Base-by-base conservation (phyloP, 1,284 basidiomycete species). In the Boletus sp. region DNA sequence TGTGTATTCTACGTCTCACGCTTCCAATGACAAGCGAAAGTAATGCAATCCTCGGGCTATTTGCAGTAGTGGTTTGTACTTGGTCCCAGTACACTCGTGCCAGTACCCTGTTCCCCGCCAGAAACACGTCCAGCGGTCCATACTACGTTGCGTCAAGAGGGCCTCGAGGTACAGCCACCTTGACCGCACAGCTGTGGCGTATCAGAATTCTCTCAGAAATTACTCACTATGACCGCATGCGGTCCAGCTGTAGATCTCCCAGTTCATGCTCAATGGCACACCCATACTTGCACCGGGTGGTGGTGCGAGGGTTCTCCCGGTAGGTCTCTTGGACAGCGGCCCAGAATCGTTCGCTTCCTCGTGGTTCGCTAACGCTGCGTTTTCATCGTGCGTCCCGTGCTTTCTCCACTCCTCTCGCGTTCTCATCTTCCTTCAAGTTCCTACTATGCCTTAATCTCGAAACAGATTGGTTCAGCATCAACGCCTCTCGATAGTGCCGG, bases 281-380 rank as follows among this genome's bases (percentile, higher is more conserved):
- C 83, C 85, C 15, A 78, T 80, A 9, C 77, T 89, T 27, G 84
- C 84, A 3, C 82, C 79, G 6, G 87, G 86, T n/a, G 87, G 88
- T 37, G 87, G 88, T 46, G 87, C 84, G 12, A 88, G 89, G 69
- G 82, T 86, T 12, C 66, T 89, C 18, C 80, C 84, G 1, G 74
- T 77, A 8, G 76, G 80, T 41, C 71, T 82, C 54, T 70, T 80
- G 42, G 71, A 70, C 43, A 66, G 44, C 20, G 9, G 66, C 61
- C 53, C 73, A 58, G 62, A 69, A 58, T 64, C 73, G 18, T 61
- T 73, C 43, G 66, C 70, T 54, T 77, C 77, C 20, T 65, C 76
- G 11, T 86, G 84, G 84, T 75, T 82, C 50, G 59, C 74, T 13
- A 80, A 80, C 59, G 77, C 74, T 44, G 78, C 79, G 18, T 80